Evolutionary conservation across 2,329 filamentous ascomycete genomes (phyloP), one percentile per base, ranked within the genome.

Genomic region (Boeremia exigua): DNA sequence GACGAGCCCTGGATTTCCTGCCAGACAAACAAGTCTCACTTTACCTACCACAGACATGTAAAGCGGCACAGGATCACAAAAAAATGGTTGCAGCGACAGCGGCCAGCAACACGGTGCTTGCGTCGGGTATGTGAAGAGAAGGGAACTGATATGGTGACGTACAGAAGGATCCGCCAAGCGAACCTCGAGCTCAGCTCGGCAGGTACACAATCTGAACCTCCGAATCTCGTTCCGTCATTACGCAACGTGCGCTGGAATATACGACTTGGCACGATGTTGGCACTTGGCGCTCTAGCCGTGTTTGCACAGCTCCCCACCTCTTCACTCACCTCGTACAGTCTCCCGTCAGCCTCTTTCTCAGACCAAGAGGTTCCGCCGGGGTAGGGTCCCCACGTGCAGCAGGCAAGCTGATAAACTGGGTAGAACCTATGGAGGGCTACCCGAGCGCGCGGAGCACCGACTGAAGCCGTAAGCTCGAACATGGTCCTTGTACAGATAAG

Each of bases 341-440:
- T 51, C 48, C 48, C 33, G 54, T 53, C 54, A 57, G 54, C 44
- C 48, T 48, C 44, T 29, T 45, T 32, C 29, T 33, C 36, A 48
- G 44, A 34, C 48, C 48, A 53, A 57, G 48, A 47, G 25, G 48
- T 56, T 33, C 32, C 37, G 8, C 38, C 54, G 48, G 63, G 58
- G 43, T 59, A 57, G 46, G 47, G 56, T 44, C 56, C 55, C 63
- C 69, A 71, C 68, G 69, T 71, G 69, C 66, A 60, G 54, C 33
- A 62, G 51, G 44, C 56, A 54, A 54, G 59, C 48, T 57, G 61
- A 57, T 43, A 59, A 38, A 54, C 43, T 67, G 66, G 62, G 54
- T 29, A 47, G 30, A 56, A 33, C 50, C 58, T 30, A 54, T 59
- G 44, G 36, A 54, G 23, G 25, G 44, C 45, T n/a, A 56, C 46